These are phyloP conservation scores for Dothistroma septosporum DNA, from an alignment of 2,329 filamentous ascomycete genomes.

Conservation along the genomic window DNA sequence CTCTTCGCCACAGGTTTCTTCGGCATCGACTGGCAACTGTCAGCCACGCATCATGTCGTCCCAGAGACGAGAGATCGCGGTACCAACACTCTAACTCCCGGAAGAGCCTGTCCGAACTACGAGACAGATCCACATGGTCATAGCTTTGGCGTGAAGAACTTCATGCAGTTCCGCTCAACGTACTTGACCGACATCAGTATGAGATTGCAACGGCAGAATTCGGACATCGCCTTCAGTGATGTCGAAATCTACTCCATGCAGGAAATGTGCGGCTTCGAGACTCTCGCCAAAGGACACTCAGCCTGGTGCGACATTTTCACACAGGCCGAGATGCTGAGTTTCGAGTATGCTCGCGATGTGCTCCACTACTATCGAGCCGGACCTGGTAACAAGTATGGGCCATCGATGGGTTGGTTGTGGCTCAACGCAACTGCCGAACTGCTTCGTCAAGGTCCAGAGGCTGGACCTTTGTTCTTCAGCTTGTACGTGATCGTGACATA, in stretches of 20 bases:
- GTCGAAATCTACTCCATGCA: slow-evolving; percentile 57
- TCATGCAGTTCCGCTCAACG: slow-evolving; percentile 44
- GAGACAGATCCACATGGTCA: slow-evolving; percentile 44
- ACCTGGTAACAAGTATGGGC: slow-evolving; percentile 52
- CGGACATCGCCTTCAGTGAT: slow-evolving; percentile 42
- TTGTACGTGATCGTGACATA: slow-evolving; percentile 42
- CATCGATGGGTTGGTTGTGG: slow-evolving; percentile 56
- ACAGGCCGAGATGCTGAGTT: slow-evolving; percentile 50
- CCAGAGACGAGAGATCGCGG: slow-evolving; percentile 50
- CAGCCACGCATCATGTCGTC: slow-evolving; percentile 49
- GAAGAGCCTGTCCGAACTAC: slow-evolving; percentile 44
- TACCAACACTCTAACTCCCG: slow-evolving; percentile 55
- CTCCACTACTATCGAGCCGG: slow-evolving; percentile 58
- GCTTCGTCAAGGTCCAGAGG: slow-evolving; percentile 40
- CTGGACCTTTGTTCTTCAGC: slow-evolving; percentile 53
- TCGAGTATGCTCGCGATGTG: slow-evolving; percentile 57
- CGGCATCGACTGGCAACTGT: slow-evolving; percentile 45
- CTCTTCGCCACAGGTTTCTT: slow-evolving; percentile 56
- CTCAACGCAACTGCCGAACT: slow-evolving; percentile 54
- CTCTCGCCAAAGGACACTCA: slow-evolving; percentile 49
- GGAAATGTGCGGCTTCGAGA: slow-evolving; percentile 60
- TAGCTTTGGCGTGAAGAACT: slow-evolving; percentile 48
- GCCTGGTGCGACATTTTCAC: slow-evolving; percentile 57
- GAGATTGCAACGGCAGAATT: slow-evolving; percentile 43
- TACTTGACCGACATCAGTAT: slow-evolving; percentile 48